A percentile compares a stretch with the other conserved stretches of the same genome.
phyloP scores from a whole-genome alignment of 129 eudicot genomes.

The Artemisia annua region DNA sequence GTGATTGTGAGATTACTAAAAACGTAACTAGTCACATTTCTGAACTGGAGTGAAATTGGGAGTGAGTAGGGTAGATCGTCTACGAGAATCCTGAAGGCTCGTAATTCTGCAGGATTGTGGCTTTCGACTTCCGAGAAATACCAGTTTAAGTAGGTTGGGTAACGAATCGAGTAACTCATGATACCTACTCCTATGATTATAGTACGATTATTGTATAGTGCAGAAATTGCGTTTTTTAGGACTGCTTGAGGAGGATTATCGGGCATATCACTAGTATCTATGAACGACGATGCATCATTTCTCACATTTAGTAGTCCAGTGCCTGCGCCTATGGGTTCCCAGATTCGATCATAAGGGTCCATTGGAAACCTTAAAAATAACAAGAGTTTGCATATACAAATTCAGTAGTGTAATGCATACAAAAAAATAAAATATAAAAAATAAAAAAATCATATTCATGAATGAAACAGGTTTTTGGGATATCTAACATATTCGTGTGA shows the following conservation, averaged over 20 bases:
- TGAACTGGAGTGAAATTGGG: constrained; percentile 41
- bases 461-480: too few species aligned
- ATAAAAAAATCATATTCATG: too few species aligned
- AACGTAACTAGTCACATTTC: constrained; percentile 24
- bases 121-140: constrained; percentile 49
- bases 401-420: too few species aligned
- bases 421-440: too few species aligned
- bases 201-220: constrained; percentile 2
- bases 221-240: constrained; percentile 35
- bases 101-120: constrained; percentile 31
- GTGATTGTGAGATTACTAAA: constrained; percentile 31
- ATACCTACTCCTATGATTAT: constrained; percentile 12
- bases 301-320: constrained; percentile 1
- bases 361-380: constrained; percentile 26
- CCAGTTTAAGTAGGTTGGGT: constrained; percentile 38
- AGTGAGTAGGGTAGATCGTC: constrained; percentile 27
- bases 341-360: constrained; percentile 53
- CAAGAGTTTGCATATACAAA: neutral
- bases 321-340: constrained; percentile 31
- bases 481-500: too few species aligned
- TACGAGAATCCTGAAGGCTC: constrained; percentile 34
- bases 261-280: neutral
- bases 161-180: constrained; percentile 16
- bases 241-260: constrained; percentile 56
- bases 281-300: constrained; percentile 11